phyloP scores from a whole-genome alignment of 768 basidiomycete species.

The Clavulina sp. region DNA sequence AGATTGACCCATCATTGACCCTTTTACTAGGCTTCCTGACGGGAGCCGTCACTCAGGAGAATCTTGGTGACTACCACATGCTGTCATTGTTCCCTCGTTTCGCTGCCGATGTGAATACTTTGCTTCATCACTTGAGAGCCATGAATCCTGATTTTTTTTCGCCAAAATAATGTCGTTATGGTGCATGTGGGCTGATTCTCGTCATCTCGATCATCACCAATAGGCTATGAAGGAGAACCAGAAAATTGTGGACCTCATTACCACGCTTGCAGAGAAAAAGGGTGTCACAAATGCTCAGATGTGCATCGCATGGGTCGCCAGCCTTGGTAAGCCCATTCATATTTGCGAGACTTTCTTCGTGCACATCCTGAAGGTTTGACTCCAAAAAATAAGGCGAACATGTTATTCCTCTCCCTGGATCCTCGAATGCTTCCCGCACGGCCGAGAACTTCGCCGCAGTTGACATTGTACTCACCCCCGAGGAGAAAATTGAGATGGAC shows the following conservation, averaged over 20 bases:
- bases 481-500: slow-evolving; percentile 27
- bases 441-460: slow-evolving; percentile 29
- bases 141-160: too few relatives aligned
- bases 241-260: slow-evolving; percentile 20
- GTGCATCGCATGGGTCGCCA: slow-evolving; percentile 26
- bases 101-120: slow-evolving; percentile 16
- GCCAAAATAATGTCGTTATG: not conserved
- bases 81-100: slow-evolving; percentile 17
- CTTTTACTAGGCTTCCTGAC: slow-evolving; percentile 32
- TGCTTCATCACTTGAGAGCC: too few relatives aligned
- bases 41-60: slow-evolving; percentile 28
- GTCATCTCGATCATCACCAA: slow-evolving; percentile 1
- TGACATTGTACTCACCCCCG: slow-evolving; percentile 24
- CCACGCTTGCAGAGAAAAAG: slow-evolving; percentile 25
- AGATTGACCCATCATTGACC: too few relatives aligned
- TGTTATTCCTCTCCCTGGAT: slow-evolving; percentile 18
- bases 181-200: too few relatives aligned
- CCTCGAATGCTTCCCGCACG: slow-evolving; percentile 27
- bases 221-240: slow-evolving; percentile 22
- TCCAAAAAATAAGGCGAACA: too few relatives aligned
- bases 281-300: slow-evolving; percentile 26
- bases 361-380: too few relatives aligned
- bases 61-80: slow-evolving; percentile 19
- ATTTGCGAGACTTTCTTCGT: too few relatives aligned
- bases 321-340: too few relatives aligned